phyloP scores from a whole-genome alignment of 1,284 basidiomycete genomes.

The Sanguinoderma infundibulare region DNA sequence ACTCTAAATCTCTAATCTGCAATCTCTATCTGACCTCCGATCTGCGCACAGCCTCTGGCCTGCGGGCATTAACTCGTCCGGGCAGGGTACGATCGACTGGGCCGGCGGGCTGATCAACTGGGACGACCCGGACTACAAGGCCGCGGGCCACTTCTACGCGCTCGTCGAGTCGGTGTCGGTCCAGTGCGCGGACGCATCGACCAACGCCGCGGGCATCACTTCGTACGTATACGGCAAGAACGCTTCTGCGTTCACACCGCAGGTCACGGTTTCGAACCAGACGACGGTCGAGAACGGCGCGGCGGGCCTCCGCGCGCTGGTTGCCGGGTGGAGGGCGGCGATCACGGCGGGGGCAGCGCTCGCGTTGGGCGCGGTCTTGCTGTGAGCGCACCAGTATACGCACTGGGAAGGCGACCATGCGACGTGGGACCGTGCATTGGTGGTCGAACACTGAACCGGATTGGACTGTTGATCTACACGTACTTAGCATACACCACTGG shows the following conservation, averaged over 20 bases:
- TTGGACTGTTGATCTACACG: too few relatives aligned
- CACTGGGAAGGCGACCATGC: too few relatives aligned
- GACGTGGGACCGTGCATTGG: too few relatives aligned
- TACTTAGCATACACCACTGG: too few relatives aligned
- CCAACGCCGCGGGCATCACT: constrained; percentile 48
- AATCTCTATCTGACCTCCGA: constrained; percentile 2
- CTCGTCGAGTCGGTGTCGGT: constrained; percentile 46
- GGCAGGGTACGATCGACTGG: constrained; percentile 78
- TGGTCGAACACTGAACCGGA: too few relatives aligned
- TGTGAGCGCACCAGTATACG: constrained; percentile 1
- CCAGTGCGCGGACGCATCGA: constrained; percentile 56
- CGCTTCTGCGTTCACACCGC: constrained; percentile 51
- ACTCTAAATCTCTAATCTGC: not conserved
- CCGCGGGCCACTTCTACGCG: constrained; percentile 47
- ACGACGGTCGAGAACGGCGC: constrained; percentile 42
- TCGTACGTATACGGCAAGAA: constrained; percentile 69
- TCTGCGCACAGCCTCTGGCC: constrained; percentile 68
- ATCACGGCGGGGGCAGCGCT: constrained; percentile 16
- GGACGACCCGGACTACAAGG: constrained; percentile 71
- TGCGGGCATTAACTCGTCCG: constrained; percentile 63
- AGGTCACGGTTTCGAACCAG: constrained; percentile 57
- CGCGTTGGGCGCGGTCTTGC: constrained; percentile 24
- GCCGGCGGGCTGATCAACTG: constrained; percentile 81
- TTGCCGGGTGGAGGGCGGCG: constrained; percentile 19
- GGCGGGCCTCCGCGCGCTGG: constrained; percentile 2